Evolutionary conservation across 2,329 filamentous ascomycete species (phyloP).

Genomic region (Blastomyces emzantsi): DNA sequence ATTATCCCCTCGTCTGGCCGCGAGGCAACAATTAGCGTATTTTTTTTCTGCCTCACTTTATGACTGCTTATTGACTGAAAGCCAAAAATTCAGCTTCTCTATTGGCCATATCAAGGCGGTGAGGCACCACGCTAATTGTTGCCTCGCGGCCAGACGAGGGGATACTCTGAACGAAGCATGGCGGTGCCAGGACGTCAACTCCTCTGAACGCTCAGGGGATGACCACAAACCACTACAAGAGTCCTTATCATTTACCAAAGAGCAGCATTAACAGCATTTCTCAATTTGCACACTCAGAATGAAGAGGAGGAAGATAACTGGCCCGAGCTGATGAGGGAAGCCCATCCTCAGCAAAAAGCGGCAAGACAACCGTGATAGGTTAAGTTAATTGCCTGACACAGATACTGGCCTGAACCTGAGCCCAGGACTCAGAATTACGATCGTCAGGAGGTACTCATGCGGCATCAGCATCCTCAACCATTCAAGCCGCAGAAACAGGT

Average conservation of each 20-base stretch:
- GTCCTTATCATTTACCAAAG: neutral
- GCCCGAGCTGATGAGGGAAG: neutral
- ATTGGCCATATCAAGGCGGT: no score
- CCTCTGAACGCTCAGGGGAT: neutral
- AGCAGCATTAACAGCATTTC: neutral
- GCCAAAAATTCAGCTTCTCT: no score
- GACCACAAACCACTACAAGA: neutral
- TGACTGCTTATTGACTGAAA: no score
- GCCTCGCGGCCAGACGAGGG: no score
- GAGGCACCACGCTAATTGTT: no score
- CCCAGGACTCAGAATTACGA: constrained; percentile 1
- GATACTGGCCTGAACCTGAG: neutral
- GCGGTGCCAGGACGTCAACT: neutral
- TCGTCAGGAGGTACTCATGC: neutral
- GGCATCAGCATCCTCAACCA: neutral
- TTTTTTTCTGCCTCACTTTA: no score
- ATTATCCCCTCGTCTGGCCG: no score
- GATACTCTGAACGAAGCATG: neutral
- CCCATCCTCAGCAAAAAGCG: neutral
- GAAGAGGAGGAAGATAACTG: neutral
- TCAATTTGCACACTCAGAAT: neutral
- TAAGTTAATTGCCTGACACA: no score
- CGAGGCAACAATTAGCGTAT: no score
- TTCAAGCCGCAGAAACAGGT: neutral
- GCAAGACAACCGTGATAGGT: no score